A percentile compares a stretch with the other conserved stretches of the same genome.
Evolutionary conservation across 2,329 filamentous ascomycete species (phyloP).

Genomic region (Lecanoromycetidae sp.): DNA sequence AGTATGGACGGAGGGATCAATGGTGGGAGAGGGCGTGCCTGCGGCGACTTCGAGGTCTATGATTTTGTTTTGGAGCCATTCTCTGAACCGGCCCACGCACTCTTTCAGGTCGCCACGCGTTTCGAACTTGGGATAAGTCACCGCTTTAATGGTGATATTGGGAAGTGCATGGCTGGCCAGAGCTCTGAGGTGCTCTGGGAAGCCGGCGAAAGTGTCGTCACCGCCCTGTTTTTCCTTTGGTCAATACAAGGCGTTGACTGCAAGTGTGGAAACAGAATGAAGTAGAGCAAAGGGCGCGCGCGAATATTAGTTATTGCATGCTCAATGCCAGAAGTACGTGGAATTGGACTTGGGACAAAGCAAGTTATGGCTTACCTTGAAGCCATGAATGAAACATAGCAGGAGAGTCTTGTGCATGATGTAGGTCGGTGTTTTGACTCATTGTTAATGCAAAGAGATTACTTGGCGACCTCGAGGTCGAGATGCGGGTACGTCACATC

Average conservation of each 20-base stretch:
- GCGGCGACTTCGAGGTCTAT: conserved; percentile 87
- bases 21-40: conserved; percentile 65
- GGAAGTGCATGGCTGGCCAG: conserved; percentile 33
- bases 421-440: conserved; percentile 12
- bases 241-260: too few species aligned
- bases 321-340: too few species aligned
- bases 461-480: not conserved
- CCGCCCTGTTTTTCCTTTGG: conserved; percentile 28
- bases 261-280: not conserved
- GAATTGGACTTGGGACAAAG: too few species aligned
- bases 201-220: conserved; percentile 37
- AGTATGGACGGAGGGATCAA: conserved; percentile 72
- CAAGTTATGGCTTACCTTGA: too few species aligned
- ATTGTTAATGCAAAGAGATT: not conserved
- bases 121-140: conserved; percentile 39
- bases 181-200: conserved; percentile 33
- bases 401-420: conserved; percentile 66
- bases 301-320: too few species aligned
- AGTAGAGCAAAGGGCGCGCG: too few species aligned
- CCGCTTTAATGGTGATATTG: conserved; percentile 29
- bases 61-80: conserved; percentile 71
- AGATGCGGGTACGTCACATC: not conserved
- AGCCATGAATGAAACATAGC: conserved; percentile 77
- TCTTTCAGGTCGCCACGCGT: conserved; percentile 37
- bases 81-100: conserved; percentile 34